Base-by-base conservation (phyloP, 805 yeast genomes). In the Vanderwaltozyma tropicalis region DNA sequence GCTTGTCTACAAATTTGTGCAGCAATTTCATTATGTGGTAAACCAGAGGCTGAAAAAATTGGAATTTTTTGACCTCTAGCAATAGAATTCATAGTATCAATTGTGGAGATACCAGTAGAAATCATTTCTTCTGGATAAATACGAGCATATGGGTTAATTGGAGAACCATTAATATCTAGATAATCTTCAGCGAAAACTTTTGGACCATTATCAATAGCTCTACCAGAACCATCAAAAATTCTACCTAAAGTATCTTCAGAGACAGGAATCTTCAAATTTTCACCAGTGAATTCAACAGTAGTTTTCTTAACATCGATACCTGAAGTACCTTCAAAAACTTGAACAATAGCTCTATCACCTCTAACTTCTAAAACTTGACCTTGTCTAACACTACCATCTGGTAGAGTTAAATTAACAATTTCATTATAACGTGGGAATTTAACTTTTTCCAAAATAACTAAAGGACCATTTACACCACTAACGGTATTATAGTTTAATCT, bases 1-100 rank as follows among this genome's bases (percentile, higher is more conserved):
- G 99, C 98, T 71, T 92, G 99, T 72, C 99, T 87, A 74, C 97
- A 89, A 63, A 92, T 89, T 68, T 92, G 99, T 32, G 99, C 99
- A 44, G 99, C 99, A 68, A 92, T 89, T 67, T 92, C 99, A 62
- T 92, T 92, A 68, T 92, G 99, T 41, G 99, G 99, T 61, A 92
- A 77, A 72, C 99, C 99, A 38, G 97, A 87, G 34, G 98, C 98
- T 39, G 96, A 86, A 70, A 92, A 92, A 63, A 92, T 94, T 39
- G 99, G 99, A 62, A 92, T 92, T 71, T 92, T 92, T 71, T 92
- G 99, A 51, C 99, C 99, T 76, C 99, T 85, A 43, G 99, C 99
- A 72, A 92, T 92, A 31, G 98, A 89, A 68, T 92, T 94, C 98
- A 92, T 92, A 41, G 96, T 88, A 64, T 92, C 99, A 59, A 92